Conservation (phyloP, 2,329 filamentous ascomycete genomes). For the Xylaria sp. region DNA sequence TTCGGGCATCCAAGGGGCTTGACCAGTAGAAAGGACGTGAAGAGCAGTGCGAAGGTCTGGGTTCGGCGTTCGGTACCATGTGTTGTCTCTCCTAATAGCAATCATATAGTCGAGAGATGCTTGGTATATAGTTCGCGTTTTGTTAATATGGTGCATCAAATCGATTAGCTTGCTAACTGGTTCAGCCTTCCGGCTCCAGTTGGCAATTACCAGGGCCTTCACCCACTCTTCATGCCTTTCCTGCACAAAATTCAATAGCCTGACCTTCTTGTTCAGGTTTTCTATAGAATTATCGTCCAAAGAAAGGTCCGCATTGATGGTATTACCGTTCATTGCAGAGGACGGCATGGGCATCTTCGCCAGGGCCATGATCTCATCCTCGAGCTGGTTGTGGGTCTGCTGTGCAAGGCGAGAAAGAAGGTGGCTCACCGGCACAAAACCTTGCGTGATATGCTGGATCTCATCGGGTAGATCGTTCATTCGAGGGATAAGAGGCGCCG, state of each 20-base stretch:
- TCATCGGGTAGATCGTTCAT: constrained; percentile 71
- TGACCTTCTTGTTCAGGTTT: constrained; percentile 80
- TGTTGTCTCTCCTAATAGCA: constrained; percentile 78
- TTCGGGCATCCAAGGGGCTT: constrained; percentile 82
- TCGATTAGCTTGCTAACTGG: constrained; percentile 91
- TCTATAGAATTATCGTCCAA: constrained; percentile 69
- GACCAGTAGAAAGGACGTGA: constrained; percentile 82
- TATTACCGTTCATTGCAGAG: constrained; percentile 64
- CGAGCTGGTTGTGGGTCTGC: constrained; percentile 81
- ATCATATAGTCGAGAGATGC: constrained; percentile 71
- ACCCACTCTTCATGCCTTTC: constrained; percentile 87
- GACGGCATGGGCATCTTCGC: constrained; percentile 72
- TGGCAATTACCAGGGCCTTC: constrained; percentile 88
- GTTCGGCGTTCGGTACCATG: constrained; percentile 80
- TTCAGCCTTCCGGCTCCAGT: constrained; percentile 85
- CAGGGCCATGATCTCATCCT: constrained; percentile 75
- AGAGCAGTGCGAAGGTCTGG: constrained; percentile 92
- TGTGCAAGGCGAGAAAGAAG: constrained; percentile 84
- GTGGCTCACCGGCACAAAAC: constrained; percentile 79
- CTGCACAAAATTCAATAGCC: constrained; percentile 81
- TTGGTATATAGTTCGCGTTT: constrained; percentile 70
- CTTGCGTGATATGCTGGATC: constrained; percentile 77
- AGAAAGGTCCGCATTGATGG: constrained; percentile 52
- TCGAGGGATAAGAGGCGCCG: constrained; percentile 45
- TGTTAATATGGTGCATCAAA: constrained; percentile 78